Base-by-base conservation (phyloP, 257 asterid species). In the Paulownia fortunei region DNA sequence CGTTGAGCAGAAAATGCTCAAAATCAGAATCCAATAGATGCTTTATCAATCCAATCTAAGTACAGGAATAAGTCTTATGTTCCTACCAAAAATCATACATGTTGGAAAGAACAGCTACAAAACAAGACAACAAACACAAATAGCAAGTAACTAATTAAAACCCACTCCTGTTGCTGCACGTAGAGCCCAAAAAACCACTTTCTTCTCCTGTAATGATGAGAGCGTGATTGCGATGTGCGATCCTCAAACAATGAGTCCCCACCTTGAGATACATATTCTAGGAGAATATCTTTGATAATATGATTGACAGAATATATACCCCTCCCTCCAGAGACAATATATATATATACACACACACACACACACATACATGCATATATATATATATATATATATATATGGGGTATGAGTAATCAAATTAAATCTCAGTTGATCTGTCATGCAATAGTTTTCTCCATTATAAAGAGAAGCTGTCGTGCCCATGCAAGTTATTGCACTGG, bases 181-280 rank as follows among this genome's bases (percentile, higher is more conserved):
- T 23, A 36, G 21, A 15, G 70, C 10, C n/a, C 6, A 34, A 21
- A 18, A 55, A 12, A 34, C 7, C 26, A 26, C 52, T 76, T 73
- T 58, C 70, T 12, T 10, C 60, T 2, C 10, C 6, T 7, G 47
- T 21, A 80, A 80, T 80, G 64, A 83, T 83, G 80, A 76, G 66
- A 51, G 87, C 74, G 84, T 71, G 73, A 79, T 75, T 79, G 80
- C 82, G 47, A 80, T 72, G 15, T 71, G 84, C 84, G 87, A 83
- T 66, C 78, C 84, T 80, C 24, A 80, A 76, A 76, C 77, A 80
- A 56, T 39, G 37, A 76, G 84, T 76, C 87, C 84, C 84, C 82
- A 83, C 82, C 41, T 61, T 39, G 26, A n/a, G 49, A 47, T 36
- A 4, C 69, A 54, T 19, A 23, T 41, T 39, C 36, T 18, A 26